Evolutionary conservation across 2,329 filamentous ascomycete species (phyloP).

Genomic region (Colletotrichum theobromicola): DNA sequence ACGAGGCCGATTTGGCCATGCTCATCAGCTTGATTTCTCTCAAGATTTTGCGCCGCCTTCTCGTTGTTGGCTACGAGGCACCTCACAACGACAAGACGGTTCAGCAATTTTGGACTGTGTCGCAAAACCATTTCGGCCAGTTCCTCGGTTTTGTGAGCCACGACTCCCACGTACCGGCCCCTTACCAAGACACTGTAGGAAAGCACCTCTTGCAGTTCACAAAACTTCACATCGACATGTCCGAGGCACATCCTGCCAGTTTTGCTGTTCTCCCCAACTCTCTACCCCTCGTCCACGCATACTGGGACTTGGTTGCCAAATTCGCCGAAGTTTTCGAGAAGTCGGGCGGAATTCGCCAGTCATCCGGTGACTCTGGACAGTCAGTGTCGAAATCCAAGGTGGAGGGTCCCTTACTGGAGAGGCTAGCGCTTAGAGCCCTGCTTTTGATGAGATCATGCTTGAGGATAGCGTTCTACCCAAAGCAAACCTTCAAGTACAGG

Average conservation of each 20-base stretch:
- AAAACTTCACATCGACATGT: conserved; percentile 90
- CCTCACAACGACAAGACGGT: conserved; percentile 82
- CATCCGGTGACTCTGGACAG: conserved; percentile 34
- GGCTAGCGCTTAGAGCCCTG: conserved; percentile 81
- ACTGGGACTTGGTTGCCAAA: conserved; percentile 82
- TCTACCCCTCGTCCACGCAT: conserved; percentile 76
- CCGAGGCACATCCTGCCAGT: conserved; percentile 77
- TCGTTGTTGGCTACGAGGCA: conserved; percentile 82
- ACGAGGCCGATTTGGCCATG: conserved; percentile 67
- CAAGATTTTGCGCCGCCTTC: conserved; percentile 79
- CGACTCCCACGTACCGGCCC: conserved; percentile 56
- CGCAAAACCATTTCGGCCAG: conserved; percentile 78
- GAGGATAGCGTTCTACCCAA: conserved; percentile 82
- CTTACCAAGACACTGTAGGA: conserved; percentile 69
- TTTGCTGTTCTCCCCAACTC: conserved; percentile 85
- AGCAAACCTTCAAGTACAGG: conserved; percentile 84
- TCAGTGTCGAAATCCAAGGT: conserved; percentile 52
- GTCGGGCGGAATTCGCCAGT: conserved; percentile 60
- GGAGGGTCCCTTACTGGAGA: conserved; percentile 73
- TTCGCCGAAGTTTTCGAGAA: conserved; percentile 78
- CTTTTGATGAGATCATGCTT: conserved; percentile 82
- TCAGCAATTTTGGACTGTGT: conserved; percentile 79
- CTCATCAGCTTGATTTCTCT: conserved; percentile 79
- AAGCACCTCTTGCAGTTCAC: conserved; percentile 90
- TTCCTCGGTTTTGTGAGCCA: conserved; percentile 70